These are phyloP conservation scores for Smittium culicis DNA, from an alignment of 371 early-diverging fungal genomes.

Conservation along the genomic window DNA sequence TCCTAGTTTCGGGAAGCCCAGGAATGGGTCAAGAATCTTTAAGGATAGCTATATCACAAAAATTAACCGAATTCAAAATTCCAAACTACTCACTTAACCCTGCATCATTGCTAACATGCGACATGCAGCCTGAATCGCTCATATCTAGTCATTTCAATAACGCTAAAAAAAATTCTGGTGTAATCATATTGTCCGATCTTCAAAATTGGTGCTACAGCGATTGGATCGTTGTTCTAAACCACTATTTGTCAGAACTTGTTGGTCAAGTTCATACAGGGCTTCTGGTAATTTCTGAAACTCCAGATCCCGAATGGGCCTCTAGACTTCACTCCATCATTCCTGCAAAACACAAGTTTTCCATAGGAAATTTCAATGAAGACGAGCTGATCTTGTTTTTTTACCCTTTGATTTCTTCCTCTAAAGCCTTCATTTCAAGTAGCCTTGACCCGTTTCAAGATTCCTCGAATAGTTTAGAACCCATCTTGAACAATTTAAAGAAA, in stretches of 20 bases:
- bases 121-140: neutral
- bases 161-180: neutral
- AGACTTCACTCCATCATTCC: neutral
- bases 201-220: neutral
- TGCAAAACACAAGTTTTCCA: neutral
- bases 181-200: neutral
- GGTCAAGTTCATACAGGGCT: neutral
- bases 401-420: neutral
- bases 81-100: neutral
- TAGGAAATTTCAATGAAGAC: neutral
- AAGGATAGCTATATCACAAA: neutral
- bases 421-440: neutral
- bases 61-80: neutral
- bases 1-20: neutral
- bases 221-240: neutral
- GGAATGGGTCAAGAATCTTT: neutral
- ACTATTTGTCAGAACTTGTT: neutral
- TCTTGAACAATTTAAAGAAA: neutral
- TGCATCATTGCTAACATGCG: neutral
- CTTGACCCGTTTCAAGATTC: neutral
- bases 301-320: neutral
- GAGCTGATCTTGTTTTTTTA: neutral
- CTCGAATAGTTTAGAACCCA: neutral
- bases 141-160: neutral
- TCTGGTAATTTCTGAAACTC: neutral